Percentiles rank a stretch among this genome's conserved stretches.
Conservation (phyloP, 2,329 filamentous ascomycete species). For the Diaporthe sp. region DNA sequence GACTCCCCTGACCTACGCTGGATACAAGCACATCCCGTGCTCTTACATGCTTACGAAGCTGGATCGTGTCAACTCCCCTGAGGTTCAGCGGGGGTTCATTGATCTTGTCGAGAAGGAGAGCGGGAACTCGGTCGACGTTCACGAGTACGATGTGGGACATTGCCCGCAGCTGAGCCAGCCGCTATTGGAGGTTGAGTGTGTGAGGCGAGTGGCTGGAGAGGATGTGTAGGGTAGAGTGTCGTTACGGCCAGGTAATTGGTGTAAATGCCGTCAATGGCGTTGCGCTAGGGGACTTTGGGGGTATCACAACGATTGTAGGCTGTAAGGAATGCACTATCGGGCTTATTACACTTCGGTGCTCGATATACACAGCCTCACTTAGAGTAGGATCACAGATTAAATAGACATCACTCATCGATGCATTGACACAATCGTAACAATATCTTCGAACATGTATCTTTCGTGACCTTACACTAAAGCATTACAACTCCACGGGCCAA, state of each 20-base stretch:
- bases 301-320: background rate
- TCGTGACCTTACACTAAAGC: background rate
- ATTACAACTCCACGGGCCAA: background rate
- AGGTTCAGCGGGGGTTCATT: background rate
- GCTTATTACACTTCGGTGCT: background rate
- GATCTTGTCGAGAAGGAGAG: background rate
- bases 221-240: background rate
- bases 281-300: background rate
- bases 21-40: constrained; percentile 3
- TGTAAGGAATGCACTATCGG: background rate
- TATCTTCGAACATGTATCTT: background rate
- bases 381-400: too few species aligned
- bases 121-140: background rate
- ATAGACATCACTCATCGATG: too few species aligned
- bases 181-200: background rate
- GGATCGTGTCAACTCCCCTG: background rate
- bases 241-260: background rate
- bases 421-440: background rate
- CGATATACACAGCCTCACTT: background rate
- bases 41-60: background rate
- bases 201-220: constrained; percentile 11
- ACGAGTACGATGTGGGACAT: background rate
- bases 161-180: constrained; percentile 4
- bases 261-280: background rate
- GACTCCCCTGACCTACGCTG: background rate